Conservation (phyloP, 2,329 filamentous ascomycete genomes). For the Leptographium lundbergii region DNA sequence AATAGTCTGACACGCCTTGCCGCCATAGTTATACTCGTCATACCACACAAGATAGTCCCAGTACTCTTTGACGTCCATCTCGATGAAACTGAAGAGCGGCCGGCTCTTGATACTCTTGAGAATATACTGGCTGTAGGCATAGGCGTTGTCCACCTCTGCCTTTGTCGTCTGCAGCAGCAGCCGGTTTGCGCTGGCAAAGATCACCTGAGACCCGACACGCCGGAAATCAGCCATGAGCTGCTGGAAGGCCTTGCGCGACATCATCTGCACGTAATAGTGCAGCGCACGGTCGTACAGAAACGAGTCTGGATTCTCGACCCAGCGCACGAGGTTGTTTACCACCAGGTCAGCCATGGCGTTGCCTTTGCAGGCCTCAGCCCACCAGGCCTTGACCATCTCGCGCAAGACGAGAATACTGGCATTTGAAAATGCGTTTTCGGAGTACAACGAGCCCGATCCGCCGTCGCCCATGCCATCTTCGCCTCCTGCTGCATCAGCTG, state of each 20-base stretch:
- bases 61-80: slow-evolving; percentile 94
- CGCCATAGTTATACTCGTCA: slow-evolving; percentile 97
- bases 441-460: slow-evolving; percentile 58
- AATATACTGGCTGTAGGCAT: slow-evolving; percentile 94
- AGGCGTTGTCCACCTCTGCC: slow-evolving; percentile 90
- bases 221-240: slow-evolving; percentile 96
- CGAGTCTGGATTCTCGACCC: slow-evolving; percentile 87
- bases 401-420: slow-evolving; percentile 81
- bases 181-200: slow-evolving; percentile 87
- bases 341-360: slow-evolving; percentile 95
- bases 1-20: slow-evolving; percentile 78
- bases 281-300: slow-evolving; percentile 91
- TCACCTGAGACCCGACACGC: slow-evolving; percentile 83
- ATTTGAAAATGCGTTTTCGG: slow-evolving; percentile 85
- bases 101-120: slow-evolving; percentile 94
- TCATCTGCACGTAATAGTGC: slow-evolving; percentile 97
- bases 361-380: slow-evolving; percentile 81
- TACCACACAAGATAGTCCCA: slow-evolving; percentile 99
- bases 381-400: slow-evolving; percentile 99
- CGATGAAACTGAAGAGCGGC: slow-evolving; percentile 91
- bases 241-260: slow-evolving; percentile 93
- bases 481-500: slow-evolving; percentile 37
- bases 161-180: slow-evolving; percentile 93
- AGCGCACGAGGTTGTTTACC: slow-evolving; percentile 92
- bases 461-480: slow-evolving; percentile 57